Percentiles rank a stretch among this genome's conserved stretches.
phyloP scores from a whole-genome alignment of 2,329 filamentous ascomycete species.

The Aspergillus sp. region DNA sequence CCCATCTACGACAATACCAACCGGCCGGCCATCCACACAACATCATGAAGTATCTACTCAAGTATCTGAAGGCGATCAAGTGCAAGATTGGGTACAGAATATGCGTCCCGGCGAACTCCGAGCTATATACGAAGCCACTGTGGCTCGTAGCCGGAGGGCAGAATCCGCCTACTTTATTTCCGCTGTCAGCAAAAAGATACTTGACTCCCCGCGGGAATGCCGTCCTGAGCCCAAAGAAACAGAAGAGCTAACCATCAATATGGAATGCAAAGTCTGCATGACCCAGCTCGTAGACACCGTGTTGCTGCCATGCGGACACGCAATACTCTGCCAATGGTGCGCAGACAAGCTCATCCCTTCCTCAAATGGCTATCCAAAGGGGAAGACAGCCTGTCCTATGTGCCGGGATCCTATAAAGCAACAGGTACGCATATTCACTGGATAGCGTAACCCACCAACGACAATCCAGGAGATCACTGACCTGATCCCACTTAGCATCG shows the following conservation, averaged over 20 bases:
- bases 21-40: not conserved
- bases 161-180: not conserved
- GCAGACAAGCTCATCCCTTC: conserved; percentile 52
- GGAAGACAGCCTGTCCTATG: conserved; percentile 26
- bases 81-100: conserved; percentile 11
- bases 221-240: conserved; percentile 51
- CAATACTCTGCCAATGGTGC: conserved; percentile 57
- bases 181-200: conserved; percentile 25
- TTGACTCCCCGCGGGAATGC: conserved; percentile 47
- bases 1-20: not conserved
- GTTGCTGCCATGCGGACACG: conserved; percentile 55
- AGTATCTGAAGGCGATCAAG: conserved; percentile 8
- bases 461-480: not conserved
- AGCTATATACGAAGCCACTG: conserved; percentile 10
- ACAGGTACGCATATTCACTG: conserved; percentile 21
- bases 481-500: not conserved
- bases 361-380: conserved; percentile 27
- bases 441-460: not conserved
- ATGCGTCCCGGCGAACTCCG: conserved; percentile 11
- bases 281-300: conserved; percentile 53
- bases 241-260: conserved; percentile 49
- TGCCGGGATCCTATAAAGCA: conserved; percentile 28
- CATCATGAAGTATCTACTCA: not conserved
- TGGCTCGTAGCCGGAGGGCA: conserved; percentile 3
- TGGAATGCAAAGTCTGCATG: conserved; percentile 56